Conservation (phyloP, 306 rosid species). For the Quercus suber region DNA sequence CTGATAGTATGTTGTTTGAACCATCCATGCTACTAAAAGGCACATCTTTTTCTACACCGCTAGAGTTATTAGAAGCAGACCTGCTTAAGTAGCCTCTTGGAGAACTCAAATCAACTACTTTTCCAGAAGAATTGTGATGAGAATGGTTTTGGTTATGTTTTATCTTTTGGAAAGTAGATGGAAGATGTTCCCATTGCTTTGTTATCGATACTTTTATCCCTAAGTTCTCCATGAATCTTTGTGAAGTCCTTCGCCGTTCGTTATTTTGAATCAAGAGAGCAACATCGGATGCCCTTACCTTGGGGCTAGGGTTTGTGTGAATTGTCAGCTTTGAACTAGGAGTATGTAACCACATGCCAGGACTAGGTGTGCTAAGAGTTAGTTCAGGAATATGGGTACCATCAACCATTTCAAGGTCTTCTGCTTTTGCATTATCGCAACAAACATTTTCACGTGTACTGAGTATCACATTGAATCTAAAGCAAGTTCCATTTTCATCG, state of each 20-base stretch:
- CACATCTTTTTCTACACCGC: neutral
- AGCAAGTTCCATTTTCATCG: slow-evolving; percentile 64
- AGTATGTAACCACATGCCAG: slow-evolving; percentile 30
- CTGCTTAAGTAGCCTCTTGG: slow-evolving; percentile 15
- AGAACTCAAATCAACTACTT: slow-evolving; percentile 7
- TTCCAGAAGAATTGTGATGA: slow-evolving; percentile 18
- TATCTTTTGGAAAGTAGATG: slow-evolving; percentile 15
- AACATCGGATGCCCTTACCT: slow-evolving; percentile 41
- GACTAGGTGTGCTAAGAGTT: slow-evolving; percentile 16
- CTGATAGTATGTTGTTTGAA: slow-evolving; percentile 11
- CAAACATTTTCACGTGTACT: slow-evolving; percentile 18
- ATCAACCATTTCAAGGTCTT: slow-evolving; percentile 20
- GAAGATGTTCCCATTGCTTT: slow-evolving; percentile 32
- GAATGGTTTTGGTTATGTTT: slow-evolving; percentile 18
- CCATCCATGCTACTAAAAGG: slow-evolving; percentile 20
- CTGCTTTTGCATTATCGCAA: slow-evolving; percentile 18
- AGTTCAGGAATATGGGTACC: slow-evolving; percentile 18
- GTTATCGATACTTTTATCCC: slow-evolving; percentile 27
- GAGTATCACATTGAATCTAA: slow-evolving; percentile 62
- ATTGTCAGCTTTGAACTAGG: slow-evolving; percentile 32
- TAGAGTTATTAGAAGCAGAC: slow-evolving; percentile 15
- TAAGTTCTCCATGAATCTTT: slow-evolving; percentile 36
- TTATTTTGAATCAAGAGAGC: slow-evolving; percentile 24
- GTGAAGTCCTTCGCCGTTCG: slow-evolving; percentile 10
- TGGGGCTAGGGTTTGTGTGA: slow-evolving; percentile 29